These are phyloP conservation scores for Xylaria scruposa DNA, from an alignment of 495 filamentous ascomycete species.

Conservation along the genomic window DNA sequence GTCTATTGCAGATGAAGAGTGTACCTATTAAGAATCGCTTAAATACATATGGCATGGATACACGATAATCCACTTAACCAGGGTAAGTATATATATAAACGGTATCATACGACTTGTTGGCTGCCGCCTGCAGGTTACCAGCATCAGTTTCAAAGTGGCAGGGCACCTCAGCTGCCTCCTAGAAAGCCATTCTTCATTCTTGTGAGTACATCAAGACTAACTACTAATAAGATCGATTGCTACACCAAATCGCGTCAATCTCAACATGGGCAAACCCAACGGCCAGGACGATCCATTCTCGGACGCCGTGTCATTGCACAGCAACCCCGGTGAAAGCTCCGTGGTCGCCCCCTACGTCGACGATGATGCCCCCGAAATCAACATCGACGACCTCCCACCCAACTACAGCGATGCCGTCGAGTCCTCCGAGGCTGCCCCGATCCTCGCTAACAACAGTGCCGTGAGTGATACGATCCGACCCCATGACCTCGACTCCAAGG, in stretches of 20 bases:
- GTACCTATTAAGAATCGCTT: no score
- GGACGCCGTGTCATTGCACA: constrained; percentile 35
- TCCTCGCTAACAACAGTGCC: constrained; percentile 26
- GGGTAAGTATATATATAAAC: no score
- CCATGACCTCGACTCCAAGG: constrained; percentile 26
- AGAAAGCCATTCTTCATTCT: not conserved
- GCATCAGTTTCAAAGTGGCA: not conserved
- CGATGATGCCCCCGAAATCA: constrained; percentile 32
- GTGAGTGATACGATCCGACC: constrained; percentile 13
- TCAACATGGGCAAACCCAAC: constrained; percentile 15
- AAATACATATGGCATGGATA: no score
- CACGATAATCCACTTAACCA: no score
- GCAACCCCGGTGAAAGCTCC: constrained; percentile 34
- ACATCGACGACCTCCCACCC: constrained; percentile 37
- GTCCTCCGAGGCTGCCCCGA: constrained; percentile 29
- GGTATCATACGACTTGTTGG: no score
- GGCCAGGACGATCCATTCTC: not conserved
- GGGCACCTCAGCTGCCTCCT: not conserved
- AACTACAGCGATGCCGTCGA: constrained; percentile 33
- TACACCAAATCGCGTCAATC: not conserved
- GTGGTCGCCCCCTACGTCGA: constrained; percentile 21
- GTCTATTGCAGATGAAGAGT: no score
- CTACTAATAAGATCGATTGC: not conserved
- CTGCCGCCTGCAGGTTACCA: not conserved
- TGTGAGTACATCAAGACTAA: not conserved